Evolutionary conservation across 805 yeast genomes (phyloP).

Genomic region (Nakazawaea pomicola): DNA sequence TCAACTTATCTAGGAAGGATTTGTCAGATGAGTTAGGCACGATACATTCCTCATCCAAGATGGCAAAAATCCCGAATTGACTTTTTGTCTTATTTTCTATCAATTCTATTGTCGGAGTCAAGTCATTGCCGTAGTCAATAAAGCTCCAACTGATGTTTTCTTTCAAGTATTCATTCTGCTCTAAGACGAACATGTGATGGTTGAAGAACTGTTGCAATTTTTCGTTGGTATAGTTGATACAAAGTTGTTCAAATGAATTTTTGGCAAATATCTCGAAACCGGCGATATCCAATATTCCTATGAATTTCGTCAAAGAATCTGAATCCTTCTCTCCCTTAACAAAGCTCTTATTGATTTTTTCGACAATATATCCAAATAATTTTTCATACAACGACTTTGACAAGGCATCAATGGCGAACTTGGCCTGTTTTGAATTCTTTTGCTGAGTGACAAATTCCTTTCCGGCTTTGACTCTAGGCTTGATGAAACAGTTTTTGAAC

Average conservation of each 20-base stretch:
- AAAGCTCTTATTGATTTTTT: constrained; percentile 66
- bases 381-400: constrained; percentile 85
- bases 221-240: constrained; percentile 58
- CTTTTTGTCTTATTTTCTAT: constrained; percentile 66
- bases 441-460: constrained; percentile 79
- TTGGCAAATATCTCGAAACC: constrained; percentile 57
- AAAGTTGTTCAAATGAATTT: constrained; percentile 56
- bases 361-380: constrained; percentile 72
- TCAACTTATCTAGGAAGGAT: constrained; percentile 76
- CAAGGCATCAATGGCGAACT: constrained; percentile 76
- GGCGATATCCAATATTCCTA: constrained; percentile 58
- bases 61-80: constrained; percentile 71
- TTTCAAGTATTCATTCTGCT: constrained; percentile 53
- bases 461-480: constrained; percentile 89
- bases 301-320: constrained; percentile 31
- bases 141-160: constrained; percentile 65
- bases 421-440: constrained; percentile 74
- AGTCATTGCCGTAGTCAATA: constrained; percentile 90
- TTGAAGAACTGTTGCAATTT: constrained; percentile 57
- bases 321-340: constrained; percentile 20
- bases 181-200: constrained; percentile 56
- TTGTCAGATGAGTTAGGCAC: constrained; percentile 86
- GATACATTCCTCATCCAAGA: constrained; percentile 91
- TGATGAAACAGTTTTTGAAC: constrained; percentile 56
- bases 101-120: constrained; percentile 90